phyloP scores from a whole-genome alignment of 2,329 filamentous ascomycete genomes.

The Ophiostoma ips region DNA sequence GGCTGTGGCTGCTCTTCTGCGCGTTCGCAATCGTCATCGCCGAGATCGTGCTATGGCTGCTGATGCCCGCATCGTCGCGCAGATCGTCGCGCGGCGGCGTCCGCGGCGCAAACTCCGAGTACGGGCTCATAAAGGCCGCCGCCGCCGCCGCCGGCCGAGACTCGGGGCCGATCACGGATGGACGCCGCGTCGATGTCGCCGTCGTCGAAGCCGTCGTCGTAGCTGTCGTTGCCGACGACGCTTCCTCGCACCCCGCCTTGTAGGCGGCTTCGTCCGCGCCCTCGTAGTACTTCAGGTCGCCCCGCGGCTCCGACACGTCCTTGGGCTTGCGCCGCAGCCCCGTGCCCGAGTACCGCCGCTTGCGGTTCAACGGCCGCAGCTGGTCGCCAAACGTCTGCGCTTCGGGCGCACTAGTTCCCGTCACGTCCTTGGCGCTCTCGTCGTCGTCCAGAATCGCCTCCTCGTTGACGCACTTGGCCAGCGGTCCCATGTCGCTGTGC shows the following conservation, averaged over 20 bases:
- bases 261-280: conserved; percentile 76
- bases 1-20: background rate
- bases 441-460: background rate
- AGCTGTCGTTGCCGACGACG: background rate
- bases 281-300: conserved; percentile 81
- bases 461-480: background rate
- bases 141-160: background rate
- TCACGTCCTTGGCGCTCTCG: conserved; percentile 34
- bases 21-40: conserved; percentile 10
- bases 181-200: conserved; percentile 11
- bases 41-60: conserved; percentile 10
- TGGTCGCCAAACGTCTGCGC: conserved; percentile 37
- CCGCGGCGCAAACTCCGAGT: background rate
- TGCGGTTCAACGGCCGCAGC: conserved; percentile 27
- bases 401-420: conserved; percentile 51
- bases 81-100: background rate
- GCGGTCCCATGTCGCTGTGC: conserved; percentile 9
- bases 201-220: conserved; percentile 9
- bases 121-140: background rate
- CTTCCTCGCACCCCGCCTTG: conserved; percentile 50
- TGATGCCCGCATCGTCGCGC: background rate
- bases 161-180: conserved; percentile 6
- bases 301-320: conserved; percentile 55
- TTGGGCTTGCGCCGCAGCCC: conserved; percentile 61
- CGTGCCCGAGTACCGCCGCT: conserved; percentile 73